A percentile compares a stretch with the other conserved stretches of the same genome.
Conservation (phyloP, 2,329 filamentous ascomycete genomes). For the Colletotrichum melonis region DNA sequence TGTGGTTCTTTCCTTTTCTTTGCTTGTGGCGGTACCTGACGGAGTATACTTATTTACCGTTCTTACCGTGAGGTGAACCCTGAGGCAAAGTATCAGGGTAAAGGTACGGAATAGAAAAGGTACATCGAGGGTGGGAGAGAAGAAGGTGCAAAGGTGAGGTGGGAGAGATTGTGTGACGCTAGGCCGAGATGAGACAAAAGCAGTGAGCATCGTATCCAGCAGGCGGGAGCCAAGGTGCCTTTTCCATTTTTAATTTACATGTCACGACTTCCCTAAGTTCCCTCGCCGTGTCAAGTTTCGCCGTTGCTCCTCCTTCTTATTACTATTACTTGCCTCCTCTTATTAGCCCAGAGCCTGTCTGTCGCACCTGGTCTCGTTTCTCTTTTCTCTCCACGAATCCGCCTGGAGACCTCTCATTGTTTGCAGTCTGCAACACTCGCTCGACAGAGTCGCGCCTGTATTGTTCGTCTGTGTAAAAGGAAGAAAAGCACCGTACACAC, state of each 20-base stretch:
- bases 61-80: no score
- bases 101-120: no score
- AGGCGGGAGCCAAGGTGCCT: conserved; percentile 24
- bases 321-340: conserved; percentile 11
- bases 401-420: conserved; percentile 3
- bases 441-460: conserved; percentile 20
- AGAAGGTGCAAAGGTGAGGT: not conserved
- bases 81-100: no score
- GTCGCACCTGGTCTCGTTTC: not conserved
- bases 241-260: conserved; percentile 37
- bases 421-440: conserved; percentile 21
- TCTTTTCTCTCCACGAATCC: not conserved
- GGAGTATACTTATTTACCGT: no score
- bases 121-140: not conserved
- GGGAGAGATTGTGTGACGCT: conserved; percentile 33
- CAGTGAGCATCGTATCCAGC: conserved; percentile 34
- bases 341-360: not conserved
- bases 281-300: conserved; percentile 8
- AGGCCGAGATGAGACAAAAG: conserved; percentile 33
- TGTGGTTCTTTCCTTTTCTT: not conserved
- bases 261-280: conserved; percentile 24
- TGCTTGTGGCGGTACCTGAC: not conserved
- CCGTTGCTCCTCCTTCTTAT: conserved; percentile 6
- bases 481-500: conserved; percentile 1
- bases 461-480: not conserved